Conservation (phyloP, 148 eudicot genomes). For the Rhododendron simsii region DNA sequence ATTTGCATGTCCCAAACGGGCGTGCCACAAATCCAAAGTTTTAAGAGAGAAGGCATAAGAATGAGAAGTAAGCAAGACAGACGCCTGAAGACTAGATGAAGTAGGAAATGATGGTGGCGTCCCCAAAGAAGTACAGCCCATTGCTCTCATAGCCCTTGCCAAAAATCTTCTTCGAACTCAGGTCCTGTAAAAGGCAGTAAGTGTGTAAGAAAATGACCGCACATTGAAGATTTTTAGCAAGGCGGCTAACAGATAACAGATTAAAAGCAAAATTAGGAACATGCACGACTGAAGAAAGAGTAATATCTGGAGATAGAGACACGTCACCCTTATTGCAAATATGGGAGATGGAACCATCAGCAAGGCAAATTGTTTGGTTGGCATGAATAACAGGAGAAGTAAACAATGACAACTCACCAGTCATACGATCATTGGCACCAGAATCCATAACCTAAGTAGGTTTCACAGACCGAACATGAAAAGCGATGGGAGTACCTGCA, state of each 20-base stretch:
- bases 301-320: background rate
- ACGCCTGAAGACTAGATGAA: background rate
- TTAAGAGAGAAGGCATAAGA: background rate
- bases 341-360: background rate
- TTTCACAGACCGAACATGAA: background rate
- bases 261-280: background rate
- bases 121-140: background rate
- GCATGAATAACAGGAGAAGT: background rate
- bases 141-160: background rate
- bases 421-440: background rate
- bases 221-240: background rate
- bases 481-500: background rate
- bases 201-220: background rate
- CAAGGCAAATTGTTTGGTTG: background rate
- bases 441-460: background rate
- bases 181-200: background rate
- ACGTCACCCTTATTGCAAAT: background rate
- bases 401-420: background rate
- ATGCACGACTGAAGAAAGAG: background rate
- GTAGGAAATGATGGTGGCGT: background rate
- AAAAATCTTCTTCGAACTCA: background rate
- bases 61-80: background rate
- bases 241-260: background rate
- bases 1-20: no score
- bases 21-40: background rate